Evolutionary conservation across 2,329 filamentous ascomycete species (phyloP), one percentile per base, ranked within the genome.

Genomic region (Diaporthe vaccinii): DNA sequence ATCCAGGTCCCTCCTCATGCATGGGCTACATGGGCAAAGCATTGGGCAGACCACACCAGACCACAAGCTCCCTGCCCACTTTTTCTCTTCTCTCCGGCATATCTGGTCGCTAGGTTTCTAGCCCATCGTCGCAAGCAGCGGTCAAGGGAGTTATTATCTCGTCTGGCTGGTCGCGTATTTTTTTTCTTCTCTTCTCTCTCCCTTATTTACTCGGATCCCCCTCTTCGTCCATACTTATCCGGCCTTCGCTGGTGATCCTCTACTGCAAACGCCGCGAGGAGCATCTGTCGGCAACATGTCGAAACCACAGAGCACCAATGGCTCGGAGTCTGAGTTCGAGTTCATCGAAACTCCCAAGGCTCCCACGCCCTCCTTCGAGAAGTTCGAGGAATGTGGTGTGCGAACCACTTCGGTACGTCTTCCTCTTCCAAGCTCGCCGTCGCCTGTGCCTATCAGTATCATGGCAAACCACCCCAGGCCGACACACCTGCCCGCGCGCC

Each of bases 261-360:
- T 14, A 31, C n/a, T 22, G 65, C 49, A 41, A 58, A 65, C 69
- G 74, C 65, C 73, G 36, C 49, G 65, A 57, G 62, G 59, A 74
- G 34, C 71, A 49, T 51, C 36, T 55, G 73, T 57, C 62, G 73
- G 57, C 84, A 87, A 80, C 80, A 87, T 88, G 84, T 88, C 87
- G 76, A 87, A 88, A 79, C 80, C 86, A 76, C 82, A 85, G 78
- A 87, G 86, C 80, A 81, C 82, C 79, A 87, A 85, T 81, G 85
- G 85, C 84, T 87, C 84, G 77, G 87, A 87, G 83, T 86, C 86
- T 79, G 85, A 87, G 78, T 93, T 94, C 82, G 91, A 93, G 84
- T 94, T 93, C 83, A 89, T 90, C 81, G 85, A 89, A 79, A 91
- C 89, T 80, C 89, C 89, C 46, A 87, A 86, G 80, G 87, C 87